These are phyloP conservation scores for Camillea tinctor DNA, from an alignment of 2,329 filamentous ascomycete genomes.

Conservation along the genomic window DNA sequence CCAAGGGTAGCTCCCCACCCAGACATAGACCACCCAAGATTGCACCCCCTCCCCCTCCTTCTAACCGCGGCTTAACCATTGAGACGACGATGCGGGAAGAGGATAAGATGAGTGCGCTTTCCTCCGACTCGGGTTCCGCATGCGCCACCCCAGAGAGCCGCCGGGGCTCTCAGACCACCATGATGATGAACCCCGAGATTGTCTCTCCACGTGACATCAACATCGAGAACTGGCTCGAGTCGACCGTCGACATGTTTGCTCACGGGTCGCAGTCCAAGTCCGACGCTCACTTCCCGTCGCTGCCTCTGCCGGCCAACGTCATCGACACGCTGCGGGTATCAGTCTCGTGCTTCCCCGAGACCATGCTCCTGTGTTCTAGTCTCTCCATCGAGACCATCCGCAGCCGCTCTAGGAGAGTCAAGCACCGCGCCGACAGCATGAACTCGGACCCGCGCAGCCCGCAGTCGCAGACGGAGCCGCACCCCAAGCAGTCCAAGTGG, in stretches of 20 bases:
- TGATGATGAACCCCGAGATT: conserved; percentile 11
- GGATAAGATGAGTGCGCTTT: conserved; percentile 1
- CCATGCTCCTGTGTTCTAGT: conserved; percentile 55
- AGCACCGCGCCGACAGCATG: conserved; percentile 32
- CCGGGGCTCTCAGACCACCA: neutral
- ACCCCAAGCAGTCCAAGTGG: conserved; percentile 24
- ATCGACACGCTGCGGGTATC: conserved; percentile 54
- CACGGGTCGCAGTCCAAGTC: conserved; percentile 20
- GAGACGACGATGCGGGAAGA: neutral
- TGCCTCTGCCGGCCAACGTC: conserved; percentile 53
- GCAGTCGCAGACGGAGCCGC: conserved; percentile 10
- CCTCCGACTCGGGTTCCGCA: neutral
- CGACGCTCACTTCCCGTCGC: conserved; percentile 33
- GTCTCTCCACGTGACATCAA: conserved; percentile 16
- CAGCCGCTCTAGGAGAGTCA: conserved; percentile 52
- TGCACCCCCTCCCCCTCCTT: neutral
- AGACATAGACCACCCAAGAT: neutral
- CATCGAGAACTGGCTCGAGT: conserved; percentile 27
- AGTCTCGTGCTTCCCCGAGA: conserved; percentile 57
- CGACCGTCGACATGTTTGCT: conserved; percentile 25
- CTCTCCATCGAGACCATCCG: conserved; percentile 59
- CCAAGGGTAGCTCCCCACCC: neutral
- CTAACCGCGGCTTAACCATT: neutral
- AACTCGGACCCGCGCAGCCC: conserved; percentile 19
- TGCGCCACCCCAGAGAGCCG: neutral